Evolutionary conservation across 768 basidiomycete species (phyloP).

Genomic region (Amanita pseudoporphyria): DNA sequence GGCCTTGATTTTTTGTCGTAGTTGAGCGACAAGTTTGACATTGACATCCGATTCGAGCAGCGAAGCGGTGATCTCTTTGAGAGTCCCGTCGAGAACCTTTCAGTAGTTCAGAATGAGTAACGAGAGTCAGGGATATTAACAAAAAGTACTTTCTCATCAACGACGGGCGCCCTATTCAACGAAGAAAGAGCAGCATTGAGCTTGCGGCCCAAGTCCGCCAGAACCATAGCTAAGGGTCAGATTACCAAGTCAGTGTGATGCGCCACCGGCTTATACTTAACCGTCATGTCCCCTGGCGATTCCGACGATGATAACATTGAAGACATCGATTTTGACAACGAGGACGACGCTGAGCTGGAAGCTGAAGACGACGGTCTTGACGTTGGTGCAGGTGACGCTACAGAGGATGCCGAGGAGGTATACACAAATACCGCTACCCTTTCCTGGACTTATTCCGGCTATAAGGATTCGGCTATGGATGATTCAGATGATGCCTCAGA

Average conservation of each 20-base stretch:
- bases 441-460: constrained; percentile 4
- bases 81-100: constrained; percentile 85
- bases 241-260: neutral
- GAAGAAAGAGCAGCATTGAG: constrained; percentile 92
- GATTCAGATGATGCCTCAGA: constrained; percentile 47
- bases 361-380: constrained; percentile 31
- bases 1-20: constrained; percentile 83
- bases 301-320: constrained; percentile 58
- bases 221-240: constrained; percentile 55
- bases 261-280: neutral
- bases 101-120: constrained; percentile 6
- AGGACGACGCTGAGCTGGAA: constrained; percentile 34
- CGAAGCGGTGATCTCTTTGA: constrained; percentile 93
- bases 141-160: constrained; percentile 78
- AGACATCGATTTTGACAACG: constrained; percentile 47
- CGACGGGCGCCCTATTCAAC: constrained; percentile 73
- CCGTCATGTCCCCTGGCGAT: constrained; percentile 43
- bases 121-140: neutral
- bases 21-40: constrained; percentile 84
- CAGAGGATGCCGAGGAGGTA: constrained; percentile 65
- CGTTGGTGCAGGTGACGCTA: constrained; percentile 44
- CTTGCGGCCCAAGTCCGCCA: constrained; percentile 89
- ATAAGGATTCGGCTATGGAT: constrained; percentile 48
- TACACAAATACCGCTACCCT: constrained; percentile 18
- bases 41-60: constrained; percentile 97